These are phyloP conservation scores for Aurantiochytrium sp. DNA, from an alignment of 108 stramenopile species.

Conservation along the genomic window DNA sequence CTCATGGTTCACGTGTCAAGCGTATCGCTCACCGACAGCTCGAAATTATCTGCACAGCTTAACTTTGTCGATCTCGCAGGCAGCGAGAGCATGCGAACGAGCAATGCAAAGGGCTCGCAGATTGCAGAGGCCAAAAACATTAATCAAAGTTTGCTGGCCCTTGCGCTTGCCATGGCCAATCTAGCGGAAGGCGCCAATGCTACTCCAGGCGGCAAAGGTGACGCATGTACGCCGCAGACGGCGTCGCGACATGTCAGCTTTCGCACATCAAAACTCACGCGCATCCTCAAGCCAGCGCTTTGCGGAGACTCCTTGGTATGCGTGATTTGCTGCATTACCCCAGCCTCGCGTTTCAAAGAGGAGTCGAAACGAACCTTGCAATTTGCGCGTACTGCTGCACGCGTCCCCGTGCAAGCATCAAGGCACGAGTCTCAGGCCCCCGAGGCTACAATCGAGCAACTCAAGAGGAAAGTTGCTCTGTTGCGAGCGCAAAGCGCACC, in stretches of 20 bases:
- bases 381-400: neutral
- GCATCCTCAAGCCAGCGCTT: neutral
- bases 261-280: neutral
- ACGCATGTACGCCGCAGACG: too few relatives aligned
- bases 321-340: constrained; percentile 2
- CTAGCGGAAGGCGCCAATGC: neutral
- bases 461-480: neutral
- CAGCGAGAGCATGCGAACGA: constrained; percentile 5
- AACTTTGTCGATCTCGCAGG: constrained; percentile 10
- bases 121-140: neutral
- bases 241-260: neutral
- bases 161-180: neutral
- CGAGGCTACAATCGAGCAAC: neutral
- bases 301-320: neutral
- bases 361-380: neutral
- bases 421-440: neutral
- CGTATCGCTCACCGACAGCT: neutral
- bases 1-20: constrained; percentile 1
- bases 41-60: neutral
- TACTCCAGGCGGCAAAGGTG: neutral
- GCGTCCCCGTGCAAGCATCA: neutral
- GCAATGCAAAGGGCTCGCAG: neutral
- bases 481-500: neutral
- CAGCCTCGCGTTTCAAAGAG: neutral
- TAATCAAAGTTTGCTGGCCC: neutral